These are phyloP conservation scores for Ceratopteris richardii DNA, from an alignment of 75 land plant genomes.

Conservation along the genomic window DNA sequence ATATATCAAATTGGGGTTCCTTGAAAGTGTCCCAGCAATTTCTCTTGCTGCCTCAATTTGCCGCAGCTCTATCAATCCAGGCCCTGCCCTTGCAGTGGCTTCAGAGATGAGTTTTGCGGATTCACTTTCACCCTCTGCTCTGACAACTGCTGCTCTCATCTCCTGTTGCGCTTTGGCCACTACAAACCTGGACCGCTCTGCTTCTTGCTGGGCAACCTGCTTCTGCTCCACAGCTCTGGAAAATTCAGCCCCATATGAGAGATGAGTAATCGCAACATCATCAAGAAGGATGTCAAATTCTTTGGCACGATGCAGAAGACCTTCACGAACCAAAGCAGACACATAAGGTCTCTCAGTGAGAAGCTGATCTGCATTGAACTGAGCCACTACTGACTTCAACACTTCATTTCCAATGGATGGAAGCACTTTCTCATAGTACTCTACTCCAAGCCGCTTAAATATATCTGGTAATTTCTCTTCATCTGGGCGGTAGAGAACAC, in stretches of 20 bases:
- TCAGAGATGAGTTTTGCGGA: constrained; percentile 88
- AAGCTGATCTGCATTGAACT: constrained; percentile 92
- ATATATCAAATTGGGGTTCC: constrained; percentile 58
- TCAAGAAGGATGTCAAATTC: constrained; percentile 82
- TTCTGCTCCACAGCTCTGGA: constrained; percentile 92
- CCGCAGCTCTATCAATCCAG: constrained; percentile 76
- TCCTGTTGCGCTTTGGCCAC: constrained; percentile 90
- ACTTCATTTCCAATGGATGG: constrained; percentile 94
- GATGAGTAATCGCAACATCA: constrained; percentile 88
- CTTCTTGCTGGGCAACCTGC: constrained; percentile 98
- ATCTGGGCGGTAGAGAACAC: constrained; percentile 74
- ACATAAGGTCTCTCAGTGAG: constrained; percentile 79
- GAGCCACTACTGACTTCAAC: constrained; percentile 83
- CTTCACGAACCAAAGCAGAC: constrained; percentile 71
- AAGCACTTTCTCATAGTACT: constrained; percentile 86
- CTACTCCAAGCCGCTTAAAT: constrained; percentile 66
- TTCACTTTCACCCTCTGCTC: constrained; percentile 93
- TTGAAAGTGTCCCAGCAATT: constrained; percentile 54
- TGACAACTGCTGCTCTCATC: constrained; percentile 71
- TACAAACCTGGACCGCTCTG: constrained; percentile 82
- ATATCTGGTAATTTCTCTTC: constrained; percentile 48
- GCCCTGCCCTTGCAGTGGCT: constrained; percentile 67
- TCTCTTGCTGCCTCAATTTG: constrained; percentile 82
- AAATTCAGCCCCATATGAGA: constrained; percentile 81
- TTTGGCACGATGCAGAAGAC: constrained; percentile 50